Conservation (phyloP, 768 basidiomycete species). For the Dioszegia hungarica region DNA sequence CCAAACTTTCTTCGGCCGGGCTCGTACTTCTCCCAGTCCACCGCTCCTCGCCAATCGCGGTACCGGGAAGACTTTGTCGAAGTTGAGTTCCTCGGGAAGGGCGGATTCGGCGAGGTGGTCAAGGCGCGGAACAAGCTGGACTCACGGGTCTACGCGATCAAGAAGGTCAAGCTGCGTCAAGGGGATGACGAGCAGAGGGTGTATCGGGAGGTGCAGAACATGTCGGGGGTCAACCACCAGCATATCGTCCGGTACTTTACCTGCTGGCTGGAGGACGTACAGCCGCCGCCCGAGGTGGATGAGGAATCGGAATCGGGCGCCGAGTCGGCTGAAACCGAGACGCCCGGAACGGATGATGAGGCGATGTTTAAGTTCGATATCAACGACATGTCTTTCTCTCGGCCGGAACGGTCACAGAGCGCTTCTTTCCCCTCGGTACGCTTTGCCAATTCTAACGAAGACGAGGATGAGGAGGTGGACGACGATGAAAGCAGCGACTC, state of each 20-base stretch:
- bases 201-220: constrained; percentile 80
- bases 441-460: constrained; percentile 57
- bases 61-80: constrained; percentile 96
- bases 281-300: constrained; percentile 13
- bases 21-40: constrained; percentile 3
- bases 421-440: constrained; percentile 76
- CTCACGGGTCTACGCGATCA: constrained; percentile 53
- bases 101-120: constrained; percentile 87
- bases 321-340: not conserved
- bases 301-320: not conserved
- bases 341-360: constrained; percentile 5
- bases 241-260: constrained; percentile 82
- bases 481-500: constrained; percentile 30
- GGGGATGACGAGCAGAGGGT: constrained; percentile 79
- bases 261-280: constrained; percentile 36
- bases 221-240: constrained; percentile 80
- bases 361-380: constrained; percentile 66
- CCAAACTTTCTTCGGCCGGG: constrained; percentile 10
- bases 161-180: constrained; percentile 78
- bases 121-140: constrained; percentile 89
- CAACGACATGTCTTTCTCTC: constrained; percentile 54
- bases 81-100: constrained; percentile 78
- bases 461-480: constrained; percentile 21
- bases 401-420: constrained; percentile 50
- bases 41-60: constrained; percentile 59